Percentiles rank a stretch among this genome's conserved stretches.
These are phyloP conservation scores for Spathaspora hagerdaliae DNA, from an alignment of 805 yeast genomes.

Conservation along the genomic window DNA sequence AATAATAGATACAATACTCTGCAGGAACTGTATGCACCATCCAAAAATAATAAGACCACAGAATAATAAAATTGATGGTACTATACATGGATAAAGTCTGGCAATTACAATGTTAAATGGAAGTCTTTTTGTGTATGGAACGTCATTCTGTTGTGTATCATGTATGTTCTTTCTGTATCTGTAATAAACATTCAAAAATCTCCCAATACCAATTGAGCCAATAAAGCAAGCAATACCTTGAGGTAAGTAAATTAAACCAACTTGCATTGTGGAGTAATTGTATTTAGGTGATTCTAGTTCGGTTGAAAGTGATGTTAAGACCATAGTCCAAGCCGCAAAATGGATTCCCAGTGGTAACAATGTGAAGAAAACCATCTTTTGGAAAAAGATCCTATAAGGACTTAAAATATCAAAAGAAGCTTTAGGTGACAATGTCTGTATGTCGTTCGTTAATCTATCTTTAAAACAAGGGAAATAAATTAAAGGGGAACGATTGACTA, in stretches of 20 bases:
- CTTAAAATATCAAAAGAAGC: constrained; percentile 21
- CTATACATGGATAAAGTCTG: constrained; percentile 41
- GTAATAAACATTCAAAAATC: constrained; percentile 51
- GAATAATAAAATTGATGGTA: constrained; percentile 36
- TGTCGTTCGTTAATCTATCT: constrained; percentile 27
- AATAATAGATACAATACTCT: constrained; percentile 51
- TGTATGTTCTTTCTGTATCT: constrained; percentile 18
- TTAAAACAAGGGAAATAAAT: constrained; percentile 26
- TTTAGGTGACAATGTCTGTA: constrained; percentile 11
- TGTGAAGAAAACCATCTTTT: constrained; percentile 43
- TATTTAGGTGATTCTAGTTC: constrained; percentile 45
- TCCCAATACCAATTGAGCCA: constrained; percentile 61
- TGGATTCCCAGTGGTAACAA: constrained; percentile 58
- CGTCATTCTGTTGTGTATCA: constrained; percentile 13
- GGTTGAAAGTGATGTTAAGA: constrained; percentile 62
- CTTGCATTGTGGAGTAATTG: constrained; percentile 46
- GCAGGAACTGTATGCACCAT: constrained; percentile 59
- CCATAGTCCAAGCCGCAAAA: constrained; percentile 68
- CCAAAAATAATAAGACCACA: constrained; percentile 46
- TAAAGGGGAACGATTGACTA: constrained; percentile 44
- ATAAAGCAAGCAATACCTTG: constrained; percentile 64
- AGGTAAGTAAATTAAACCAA: constrained; percentile 73
- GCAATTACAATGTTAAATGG: constrained; percentile 54
- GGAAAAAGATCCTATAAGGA: constrained; percentile 40
- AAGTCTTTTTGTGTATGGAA: constrained; percentile 21